These are phyloP conservation scores for Aspergillus carlsbadensis DNA, from an alignment of 495 filamentous ascomycete genomes.

Conservation along the genomic window DNA sequence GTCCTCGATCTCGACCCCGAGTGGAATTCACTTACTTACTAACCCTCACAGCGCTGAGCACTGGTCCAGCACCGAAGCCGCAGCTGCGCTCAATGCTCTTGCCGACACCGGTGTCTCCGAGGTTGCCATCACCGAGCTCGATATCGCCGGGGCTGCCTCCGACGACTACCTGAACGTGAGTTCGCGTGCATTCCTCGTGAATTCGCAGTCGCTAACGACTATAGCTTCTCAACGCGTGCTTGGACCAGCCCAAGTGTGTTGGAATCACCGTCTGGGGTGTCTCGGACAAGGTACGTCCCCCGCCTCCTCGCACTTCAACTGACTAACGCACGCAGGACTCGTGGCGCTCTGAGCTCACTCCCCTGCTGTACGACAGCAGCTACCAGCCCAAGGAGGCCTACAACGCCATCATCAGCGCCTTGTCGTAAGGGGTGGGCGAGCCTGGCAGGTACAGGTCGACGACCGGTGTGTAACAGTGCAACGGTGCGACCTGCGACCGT, in stretches of 20 bases:
- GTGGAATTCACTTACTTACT: neutral
- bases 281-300: slow-evolving; percentile 52
- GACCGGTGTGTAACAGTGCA: no score
- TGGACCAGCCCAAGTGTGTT: slow-evolving; percentile 63
- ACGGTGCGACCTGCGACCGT: neutral
- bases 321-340: slow-evolving; percentile 40
- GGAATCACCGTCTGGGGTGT: slow-evolving; percentile 80
- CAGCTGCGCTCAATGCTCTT: slow-evolving; percentile 54
- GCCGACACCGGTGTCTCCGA: slow-evolving; percentile 52
- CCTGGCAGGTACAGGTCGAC: no score
- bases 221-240: slow-evolving; percentile 60
- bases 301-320: no score
- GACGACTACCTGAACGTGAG: slow-evolving; percentile 58
- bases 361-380: slow-evolving; percentile 63
- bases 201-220: neutral
- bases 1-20: neutral
- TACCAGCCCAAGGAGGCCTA: slow-evolving; percentile 67
- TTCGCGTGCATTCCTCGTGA: neutral
- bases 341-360: slow-evolving; percentile 60
- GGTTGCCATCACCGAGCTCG: slow-evolving; percentile 64
- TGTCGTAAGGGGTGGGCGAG: slow-evolving; percentile 3
- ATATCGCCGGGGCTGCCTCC: slow-evolving; percentile 57
- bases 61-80: slow-evolving; percentile 14
- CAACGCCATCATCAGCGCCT: slow-evolving; percentile 50
- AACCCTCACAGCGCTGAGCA: slow-evolving; percentile 9